Base-by-base conservation (phyloP, 306 rosid species). In the Ceratonia siliqua region DNA sequence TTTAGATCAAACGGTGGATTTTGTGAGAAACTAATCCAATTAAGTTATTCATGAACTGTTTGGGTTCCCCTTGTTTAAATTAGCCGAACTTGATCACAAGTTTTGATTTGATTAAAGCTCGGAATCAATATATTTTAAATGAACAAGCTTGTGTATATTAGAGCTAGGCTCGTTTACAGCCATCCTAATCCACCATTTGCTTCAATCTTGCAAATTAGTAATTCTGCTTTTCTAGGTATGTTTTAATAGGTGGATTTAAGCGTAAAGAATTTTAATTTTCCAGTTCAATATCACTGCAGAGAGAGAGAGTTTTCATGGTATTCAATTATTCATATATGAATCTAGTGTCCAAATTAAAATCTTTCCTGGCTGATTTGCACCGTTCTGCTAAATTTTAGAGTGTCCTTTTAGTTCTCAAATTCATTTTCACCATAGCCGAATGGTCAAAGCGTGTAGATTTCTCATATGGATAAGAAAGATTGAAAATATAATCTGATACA, bases 321-420 rank as follows among this genome's bases (percentile, higher is more conserved):
- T 14, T 48, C 5, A 2, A n/a, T n/a, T n/a, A n/a, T 53, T 55
- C 68, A 8, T 28, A 45, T 36, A 49, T 35, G 54, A 32, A 72
- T 42, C n/a, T 42, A 55, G 56, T 30, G 48, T 43, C 20, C 25
- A 66, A 33, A 49, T 73, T 32, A 61, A 59, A 27, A 30, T 0
- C 13, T 57, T 54, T 59, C 6, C 3, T n/a, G 42, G 52, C 43
- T 10, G 52, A 75, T 43, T n/a, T 39, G 25, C 10, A 50, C 53
- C 22, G 20, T 21, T 50, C 57, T 15, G 18, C 39, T 15, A 28
- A 62, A 57, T 20, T 28, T 11, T 25, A 8, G 24, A 38, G 11
- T n/a, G n/a, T n/a, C 67, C 41, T 52, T 41, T 71, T 17, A 58
- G 39, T 53, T 78, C 48, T 71, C 13, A 62, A 22, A 41, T 63